Base-by-base conservation (phyloP, 345 rosid genomes). In the Garcia nutans region DNA sequence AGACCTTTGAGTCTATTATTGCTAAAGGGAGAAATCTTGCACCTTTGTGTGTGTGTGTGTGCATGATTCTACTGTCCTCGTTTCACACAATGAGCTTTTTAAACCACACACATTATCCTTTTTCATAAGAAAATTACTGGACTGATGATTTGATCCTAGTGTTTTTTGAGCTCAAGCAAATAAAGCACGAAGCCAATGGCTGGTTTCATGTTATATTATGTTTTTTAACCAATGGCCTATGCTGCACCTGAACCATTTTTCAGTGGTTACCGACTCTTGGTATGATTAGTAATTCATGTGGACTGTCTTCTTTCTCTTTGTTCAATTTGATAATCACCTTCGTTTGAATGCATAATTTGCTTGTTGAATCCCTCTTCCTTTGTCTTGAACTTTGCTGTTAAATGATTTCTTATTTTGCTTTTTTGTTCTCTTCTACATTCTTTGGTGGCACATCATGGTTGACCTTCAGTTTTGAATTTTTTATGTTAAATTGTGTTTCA, bases 401-500 rank as follows among this genome's bases (percentile, higher is more conserved):
- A 68, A 45, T 28, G 24, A 19, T 68, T 56, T 19, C 9, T 44
- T 41, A 2, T n/a, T 22, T 22, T 22, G 47, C 42, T 16, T 71
- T 47, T 31, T 15, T 59, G 22, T 56, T 20, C 31, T 44, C 17
- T 42, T 70, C 60, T 42, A 0, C 28, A 77, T 42, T 49, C 49
- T n/a, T 2, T 45, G 28, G 13, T 67, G 42, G 19, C 49, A 74
- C 72, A 49, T 41, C 72, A 49, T 41, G 19, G 61, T 41, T 19
- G 63, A 60, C 44, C 33, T 23, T 13, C 28, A 24, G 37, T 57
- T 47, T 20, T 52, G 58, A 61, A 57, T 31, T 17, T 20, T 66
- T 45, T 12, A 68, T 65, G 60, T 4, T 45, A 23, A 76, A 64
- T 70, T 37, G 59, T 24, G 60, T 65, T 79, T 67, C 89, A 91